Evolutionary conservation across 2,329 filamentous ascomycete genomes (phyloP).

Genomic region (Ophiostoma australiae): DNA sequence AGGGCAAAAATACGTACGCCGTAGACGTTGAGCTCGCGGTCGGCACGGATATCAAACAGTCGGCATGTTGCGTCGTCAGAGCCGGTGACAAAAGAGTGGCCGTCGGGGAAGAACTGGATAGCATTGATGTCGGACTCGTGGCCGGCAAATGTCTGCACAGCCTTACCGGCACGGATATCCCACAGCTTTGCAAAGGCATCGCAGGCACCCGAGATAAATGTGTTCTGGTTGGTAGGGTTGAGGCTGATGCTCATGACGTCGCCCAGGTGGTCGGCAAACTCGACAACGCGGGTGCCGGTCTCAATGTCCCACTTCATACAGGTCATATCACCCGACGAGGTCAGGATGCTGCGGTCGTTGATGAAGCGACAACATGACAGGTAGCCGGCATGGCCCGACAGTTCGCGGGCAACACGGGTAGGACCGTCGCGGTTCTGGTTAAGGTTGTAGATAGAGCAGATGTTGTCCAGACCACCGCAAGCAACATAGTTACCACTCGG

Average conservation of each 20-base stretch:
- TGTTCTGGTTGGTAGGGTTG: slow-evolving; percentile 98
- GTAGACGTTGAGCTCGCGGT: slow-evolving; percentile 69
- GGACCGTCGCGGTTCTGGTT: slow-evolving; percentile 93
- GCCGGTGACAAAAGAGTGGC: slow-evolving; percentile 95
- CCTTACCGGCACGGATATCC: slow-evolving; percentile 98
- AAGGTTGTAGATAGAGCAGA: slow-evolving; percentile 99
- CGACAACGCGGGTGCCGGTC: slow-evolving; percentile 92
- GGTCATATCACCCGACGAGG: slow-evolving; percentile 98
- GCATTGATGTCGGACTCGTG: slow-evolving; percentile 99
- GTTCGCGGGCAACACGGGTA: slow-evolving; percentile 87
- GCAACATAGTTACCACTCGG: slow-evolving; percentile 98
- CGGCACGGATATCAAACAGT: slow-evolving; percentile 94
- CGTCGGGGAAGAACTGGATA: slow-evolving; percentile 98
- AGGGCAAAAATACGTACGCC: slow-evolving; percentile 47
- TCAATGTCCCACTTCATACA: slow-evolving; percentile 99
- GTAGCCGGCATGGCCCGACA: slow-evolving; percentile 95
- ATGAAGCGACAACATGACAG: slow-evolving; percentile 98
- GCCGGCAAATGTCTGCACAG: slow-evolving; percentile 95
- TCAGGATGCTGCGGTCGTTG: slow-evolving; percentile 95
- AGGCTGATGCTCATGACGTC: slow-evolving; percentile 99
- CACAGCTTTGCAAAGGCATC: slow-evolving; percentile 98
- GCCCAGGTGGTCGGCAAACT: slow-evolving; percentile 96
- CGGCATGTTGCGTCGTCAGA: slow-evolving; percentile 97
- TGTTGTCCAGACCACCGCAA: slow-evolving; percentile 97
- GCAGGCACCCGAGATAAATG: slow-evolving; percentile 98